These are phyloP conservation scores for Blastomyces parvus DNA, from an alignment of 2,329 filamentous ascomycete species.

Conservation along the genomic window DNA sequence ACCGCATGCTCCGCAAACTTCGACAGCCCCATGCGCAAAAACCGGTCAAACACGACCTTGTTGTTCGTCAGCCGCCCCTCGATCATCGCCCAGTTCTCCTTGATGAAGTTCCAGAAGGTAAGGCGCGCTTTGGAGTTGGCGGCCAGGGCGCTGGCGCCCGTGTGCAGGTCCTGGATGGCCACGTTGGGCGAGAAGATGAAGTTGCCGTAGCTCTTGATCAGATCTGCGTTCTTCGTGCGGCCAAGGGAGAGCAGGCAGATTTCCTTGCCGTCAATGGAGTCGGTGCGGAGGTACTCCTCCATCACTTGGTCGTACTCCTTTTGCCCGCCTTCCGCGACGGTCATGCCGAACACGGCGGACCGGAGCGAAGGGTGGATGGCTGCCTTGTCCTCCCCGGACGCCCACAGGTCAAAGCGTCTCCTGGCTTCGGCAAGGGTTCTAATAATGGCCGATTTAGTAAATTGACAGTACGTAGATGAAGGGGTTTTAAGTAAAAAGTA, in stretches of 20 bases:
- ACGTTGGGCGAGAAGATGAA: slow-evolving; percentile 79
- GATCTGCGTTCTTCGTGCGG: slow-evolving; percentile 55
- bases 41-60: slow-evolving; percentile 80
- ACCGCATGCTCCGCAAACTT: slow-evolving; percentile 64
- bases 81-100: slow-evolving; percentile 69
- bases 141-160: slow-evolving; percentile 62
- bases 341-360: slow-evolving; percentile 67
- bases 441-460: slow-evolving; percentile 25
- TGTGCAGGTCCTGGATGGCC: slow-evolving; percentile 77
- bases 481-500: slow-evolving; percentile 13
- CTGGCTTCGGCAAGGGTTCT: slow-evolving; percentile 63
- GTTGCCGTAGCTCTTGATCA: slow-evolving; percentile 59
- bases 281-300: slow-evolving; percentile 72
- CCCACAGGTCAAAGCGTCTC: slow-evolving; percentile 72
- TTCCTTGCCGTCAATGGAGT: slow-evolving; percentile 84
- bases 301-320: slow-evolving; percentile 66
- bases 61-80: slow-evolving; percentile 65
- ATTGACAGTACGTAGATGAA: background rate
- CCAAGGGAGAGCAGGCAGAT: slow-evolving; percentile 70
- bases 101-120: slow-evolving; percentile 76
- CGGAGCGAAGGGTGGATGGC: slow-evolving; percentile 76
- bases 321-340: slow-evolving; percentile 61
- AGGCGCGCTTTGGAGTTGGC: slow-evolving; percentile 63
- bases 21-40: slow-evolving; percentile 66
- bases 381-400: slow-evolving; percentile 52